phyloP scores from a whole-genome alignment of 257 asterid genomes.

The Nicotiana sylvestris region DNA sequence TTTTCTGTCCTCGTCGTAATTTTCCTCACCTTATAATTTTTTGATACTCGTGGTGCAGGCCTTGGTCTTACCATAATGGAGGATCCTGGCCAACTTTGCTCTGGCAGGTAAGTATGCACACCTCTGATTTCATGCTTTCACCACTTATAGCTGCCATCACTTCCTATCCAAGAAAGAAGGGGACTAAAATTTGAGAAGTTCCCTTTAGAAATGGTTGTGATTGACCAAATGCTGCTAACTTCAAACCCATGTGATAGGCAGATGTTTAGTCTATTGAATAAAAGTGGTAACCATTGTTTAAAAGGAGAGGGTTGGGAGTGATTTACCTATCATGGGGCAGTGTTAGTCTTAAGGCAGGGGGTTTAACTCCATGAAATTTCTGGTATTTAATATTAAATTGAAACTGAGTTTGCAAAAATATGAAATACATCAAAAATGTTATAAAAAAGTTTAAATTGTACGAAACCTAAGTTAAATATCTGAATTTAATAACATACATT shows the following conservation, averaged over 20 bases:
- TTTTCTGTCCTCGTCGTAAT: too few relatives aligned
- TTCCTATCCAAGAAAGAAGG: neutral
- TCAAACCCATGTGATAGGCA: too few relatives aligned
- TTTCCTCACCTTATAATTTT: too few relatives aligned
- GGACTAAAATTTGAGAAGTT: neutral
- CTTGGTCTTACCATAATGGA: conserved; percentile 90
- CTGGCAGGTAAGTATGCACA: conserved; percentile 55
- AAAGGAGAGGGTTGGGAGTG: too few relatives aligned
- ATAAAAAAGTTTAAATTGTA: too few relatives aligned
- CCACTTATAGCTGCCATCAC: neutral
- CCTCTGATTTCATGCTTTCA: neutral
- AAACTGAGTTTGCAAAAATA: too few relatives aligned
- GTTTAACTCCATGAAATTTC: neutral
- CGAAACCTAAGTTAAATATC: too few relatives aligned
- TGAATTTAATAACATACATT: too few relatives aligned
- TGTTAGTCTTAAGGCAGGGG: neutral
- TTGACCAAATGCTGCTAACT: too few relatives aligned
- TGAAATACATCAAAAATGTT: neutral
- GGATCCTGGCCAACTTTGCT: conserved; percentile 88
- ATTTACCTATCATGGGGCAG: neutral
- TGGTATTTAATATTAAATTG: too few relatives aligned
- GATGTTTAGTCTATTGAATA: too few relatives aligned
- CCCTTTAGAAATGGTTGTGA: neutral
- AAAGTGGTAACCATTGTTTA: too few relatives aligned
- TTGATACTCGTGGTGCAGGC: conserved; percentile 36